Evolutionary conservation across 2,329 filamentous ascomycete species (phyloP).

Genomic region (Xylaria sp.): DNA sequence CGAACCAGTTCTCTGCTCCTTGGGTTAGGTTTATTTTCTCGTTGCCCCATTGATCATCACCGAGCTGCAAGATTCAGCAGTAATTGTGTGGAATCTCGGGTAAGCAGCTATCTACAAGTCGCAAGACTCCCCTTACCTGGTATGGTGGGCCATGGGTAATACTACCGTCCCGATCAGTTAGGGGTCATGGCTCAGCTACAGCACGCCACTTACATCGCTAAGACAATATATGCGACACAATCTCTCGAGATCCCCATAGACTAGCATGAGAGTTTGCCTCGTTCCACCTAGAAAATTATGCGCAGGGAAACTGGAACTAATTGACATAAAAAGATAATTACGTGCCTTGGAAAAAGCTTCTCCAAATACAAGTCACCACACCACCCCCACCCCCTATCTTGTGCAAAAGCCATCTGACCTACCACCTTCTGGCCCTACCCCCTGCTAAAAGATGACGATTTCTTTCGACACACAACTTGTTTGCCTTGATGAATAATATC

Average conservation of each 20-base stretch:
- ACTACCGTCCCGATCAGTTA: background rate
- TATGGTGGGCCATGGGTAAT: background rate
- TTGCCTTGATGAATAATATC: constrained; percentile 10
- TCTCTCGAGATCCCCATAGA: background rate
- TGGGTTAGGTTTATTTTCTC: background rate
- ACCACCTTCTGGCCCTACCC: background rate
- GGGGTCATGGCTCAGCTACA: background rate
- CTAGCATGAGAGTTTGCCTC: background rate
- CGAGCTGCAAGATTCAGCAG: background rate
- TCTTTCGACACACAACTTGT: constrained; percentile 9
- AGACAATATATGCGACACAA: background rate
- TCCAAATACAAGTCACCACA: background rate
- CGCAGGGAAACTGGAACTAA: background rate
- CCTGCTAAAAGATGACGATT: background rate
- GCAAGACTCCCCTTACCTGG: background rate
- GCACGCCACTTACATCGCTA: background rate
- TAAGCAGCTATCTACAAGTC: background rate
- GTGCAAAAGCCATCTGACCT: constrained; percentile 3
- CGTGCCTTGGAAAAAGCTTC: background rate
- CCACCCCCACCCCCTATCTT: constrained; percentile 2
- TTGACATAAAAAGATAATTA: background rate
- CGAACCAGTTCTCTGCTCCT: background rate
- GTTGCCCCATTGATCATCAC: background rate
- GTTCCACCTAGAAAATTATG: background rate
- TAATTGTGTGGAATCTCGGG: background rate